phyloP scores from a whole-genome alignment of 805 yeast species.

The Candida insectalens region DNA sequence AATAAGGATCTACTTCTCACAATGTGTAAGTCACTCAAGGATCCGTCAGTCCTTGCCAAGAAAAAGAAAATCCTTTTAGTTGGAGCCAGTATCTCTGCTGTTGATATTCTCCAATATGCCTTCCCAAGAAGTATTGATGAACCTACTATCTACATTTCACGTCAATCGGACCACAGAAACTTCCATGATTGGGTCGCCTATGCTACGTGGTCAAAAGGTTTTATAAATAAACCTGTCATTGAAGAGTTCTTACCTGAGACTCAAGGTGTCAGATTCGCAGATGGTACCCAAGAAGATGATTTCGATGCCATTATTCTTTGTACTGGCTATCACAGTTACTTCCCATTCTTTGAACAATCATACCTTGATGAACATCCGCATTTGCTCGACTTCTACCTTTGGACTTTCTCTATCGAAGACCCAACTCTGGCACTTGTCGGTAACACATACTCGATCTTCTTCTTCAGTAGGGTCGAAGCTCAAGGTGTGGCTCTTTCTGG shows the following conservation, averaged over 20 bases:
- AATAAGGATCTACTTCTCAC: conserved; percentile 34
- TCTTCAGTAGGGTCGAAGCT: conserved; percentile 40
- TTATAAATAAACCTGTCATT: conserved; percentile 11
- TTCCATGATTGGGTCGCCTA: conserved; percentile 6
- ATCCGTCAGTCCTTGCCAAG: conserved; percentile 30
- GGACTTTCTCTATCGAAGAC: conserved; percentile 31
- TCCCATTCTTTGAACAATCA: conserved; percentile 27
- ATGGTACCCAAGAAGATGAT: conserved; percentile 21
- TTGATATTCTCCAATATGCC: conserved; percentile 30
- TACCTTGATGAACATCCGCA: conserved; percentile 4
- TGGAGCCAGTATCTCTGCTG: conserved; percentile 32
- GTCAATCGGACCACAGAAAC: conserved; percentile 3
- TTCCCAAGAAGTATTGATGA: conserved; percentile 16
- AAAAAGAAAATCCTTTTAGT: conserved; percentile 31
- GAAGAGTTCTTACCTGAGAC: conserved; percentile 9
- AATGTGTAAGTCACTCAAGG: conserved; percentile 47
- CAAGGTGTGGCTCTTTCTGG: conserved; percentile 46
- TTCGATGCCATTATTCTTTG: conserved; percentile 37
- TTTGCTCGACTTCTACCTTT: conserved; percentile 12
- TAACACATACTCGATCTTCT: conserved; percentile 30
- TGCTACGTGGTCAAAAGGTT: conserved; percentile 9
- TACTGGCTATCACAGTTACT: conserved; percentile 40
- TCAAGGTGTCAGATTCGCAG: conserved; percentile 19
- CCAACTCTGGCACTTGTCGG: conserved; percentile 36
- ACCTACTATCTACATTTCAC: conserved; percentile 14